Evolutionary conservation across 768 basidiomycete genomes (phyloP).

Genomic region (Lactarius sanguifluus): DNA sequence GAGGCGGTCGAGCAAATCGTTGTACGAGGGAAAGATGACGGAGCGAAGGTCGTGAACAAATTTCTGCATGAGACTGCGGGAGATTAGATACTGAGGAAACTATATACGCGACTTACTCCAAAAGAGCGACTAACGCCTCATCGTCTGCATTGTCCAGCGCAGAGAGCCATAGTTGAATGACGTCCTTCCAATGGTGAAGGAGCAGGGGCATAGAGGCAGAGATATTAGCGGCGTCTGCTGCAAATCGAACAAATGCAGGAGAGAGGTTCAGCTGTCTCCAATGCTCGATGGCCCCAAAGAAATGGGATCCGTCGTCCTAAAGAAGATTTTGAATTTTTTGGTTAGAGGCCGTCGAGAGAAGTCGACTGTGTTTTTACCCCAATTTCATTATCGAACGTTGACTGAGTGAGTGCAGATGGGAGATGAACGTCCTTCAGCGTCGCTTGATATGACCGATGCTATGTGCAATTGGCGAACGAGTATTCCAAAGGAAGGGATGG

Average conservation of each 20-base stretch:
- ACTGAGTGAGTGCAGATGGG: conserved; percentile 57
- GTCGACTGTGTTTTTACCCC: conserved; percentile 38
- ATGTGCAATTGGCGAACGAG: conserved; percentile 6
- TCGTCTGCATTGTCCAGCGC: conserved; percentile 62
- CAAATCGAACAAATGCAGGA: conserved; percentile 70
- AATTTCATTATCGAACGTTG: conserved; percentile 59
- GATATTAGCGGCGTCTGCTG: conserved; percentile 55
- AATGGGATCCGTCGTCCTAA: conserved; percentile 78
- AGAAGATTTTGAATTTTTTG: not conserved
- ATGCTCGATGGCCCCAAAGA: conserved; percentile 68
- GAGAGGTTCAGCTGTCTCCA: conserved; percentile 82
- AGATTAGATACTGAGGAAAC: conserved; percentile 19
- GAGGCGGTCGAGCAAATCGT: conserved; percentile 53
- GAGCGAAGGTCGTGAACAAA: conserved; percentile 78
- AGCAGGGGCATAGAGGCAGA: conserved; percentile 78
- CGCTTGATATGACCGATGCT: conserved; percentile 76
- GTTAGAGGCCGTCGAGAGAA: not conserved
- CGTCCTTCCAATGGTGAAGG: conserved; percentile 73
- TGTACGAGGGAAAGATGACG: conserved; percentile 65
- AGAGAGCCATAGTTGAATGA: conserved; percentile 62
- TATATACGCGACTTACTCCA: conserved; percentile 57
- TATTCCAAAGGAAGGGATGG: not conserved
- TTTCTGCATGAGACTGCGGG: conserved; percentile 69
- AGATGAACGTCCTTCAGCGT: conserved; percentile 69
- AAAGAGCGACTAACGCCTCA: conserved; percentile 68